These are phyloP conservation scores for Septoria linicola DNA, from an alignment of 2,329 filamentous ascomycete species.

Conservation along the genomic window DNA sequence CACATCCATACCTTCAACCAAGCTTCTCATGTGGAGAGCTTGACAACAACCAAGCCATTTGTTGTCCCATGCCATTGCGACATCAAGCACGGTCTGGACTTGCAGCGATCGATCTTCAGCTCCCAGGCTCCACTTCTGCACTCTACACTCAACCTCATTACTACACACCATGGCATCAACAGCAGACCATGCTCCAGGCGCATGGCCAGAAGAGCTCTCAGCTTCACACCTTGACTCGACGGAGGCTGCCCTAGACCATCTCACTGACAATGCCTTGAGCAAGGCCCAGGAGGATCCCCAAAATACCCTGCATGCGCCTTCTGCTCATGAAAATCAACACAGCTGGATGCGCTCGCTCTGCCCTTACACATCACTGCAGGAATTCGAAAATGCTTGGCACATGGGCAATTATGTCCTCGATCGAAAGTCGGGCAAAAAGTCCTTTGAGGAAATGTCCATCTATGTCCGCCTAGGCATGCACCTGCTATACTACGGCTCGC, in stretches of 20 bases:
- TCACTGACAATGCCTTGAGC: conserved; percentile 29
- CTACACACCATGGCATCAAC: not conserved
- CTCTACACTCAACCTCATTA: not conserved
- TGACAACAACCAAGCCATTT: not conserved
- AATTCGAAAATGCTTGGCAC: conserved; percentile 41
- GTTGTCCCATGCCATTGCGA: not conserved
- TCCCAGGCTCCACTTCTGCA: not conserved
- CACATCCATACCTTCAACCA: not conserved
- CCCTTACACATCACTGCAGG: conserved; percentile 33
- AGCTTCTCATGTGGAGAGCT: not conserved
- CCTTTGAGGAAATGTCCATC: conserved; percentile 45
- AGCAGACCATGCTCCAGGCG: not conserved
- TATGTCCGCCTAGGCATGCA: conserved; percentile 47
- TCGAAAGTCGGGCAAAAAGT: conserved; percentile 42
- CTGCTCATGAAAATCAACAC: conserved; percentile 26
- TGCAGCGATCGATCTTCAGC: not conserved
- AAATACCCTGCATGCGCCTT: conserved; percentile 30
- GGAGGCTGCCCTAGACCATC: conserved; percentile 25
- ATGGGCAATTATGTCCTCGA: conserved; percentile 48
- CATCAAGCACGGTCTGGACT: not conserved
- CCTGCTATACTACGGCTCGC: conserved; percentile 45
- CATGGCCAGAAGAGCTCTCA: not conserved
- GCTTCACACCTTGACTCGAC: conserved; percentile 31
- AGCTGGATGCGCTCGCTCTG: conserved; percentile 29
- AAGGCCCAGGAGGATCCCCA: conserved; percentile 29